Conservation (phyloP, 2,329 filamentous ascomycete genomes). For the Aspergillus pseudoterreus region DNA sequence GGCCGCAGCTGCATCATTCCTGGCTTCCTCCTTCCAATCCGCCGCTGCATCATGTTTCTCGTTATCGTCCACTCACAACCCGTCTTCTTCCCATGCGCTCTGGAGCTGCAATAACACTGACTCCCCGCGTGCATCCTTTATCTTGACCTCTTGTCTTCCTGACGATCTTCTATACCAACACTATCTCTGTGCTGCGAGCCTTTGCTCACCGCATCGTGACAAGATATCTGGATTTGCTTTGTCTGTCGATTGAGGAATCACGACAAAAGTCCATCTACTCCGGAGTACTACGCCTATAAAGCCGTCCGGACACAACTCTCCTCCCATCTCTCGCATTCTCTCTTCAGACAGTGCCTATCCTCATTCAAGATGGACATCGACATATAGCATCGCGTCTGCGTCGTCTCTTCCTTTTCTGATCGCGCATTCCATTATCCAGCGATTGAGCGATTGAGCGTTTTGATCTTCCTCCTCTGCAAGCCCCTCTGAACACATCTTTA, state of each 20-base stretch:
- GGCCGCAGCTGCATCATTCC: not conserved
- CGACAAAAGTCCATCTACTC: no score
- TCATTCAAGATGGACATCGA: conserved; percentile 29
- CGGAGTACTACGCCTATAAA: not conserved
- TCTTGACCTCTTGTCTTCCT: not conserved
- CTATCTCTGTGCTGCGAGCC: conserved; percentile 2
- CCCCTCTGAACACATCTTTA: not conserved
- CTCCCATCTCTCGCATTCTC: conserved; percentile 3
- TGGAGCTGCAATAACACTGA: conserved; percentile 14
- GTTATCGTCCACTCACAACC: conserved; percentile 18
- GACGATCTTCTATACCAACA: conserved; percentile 2
- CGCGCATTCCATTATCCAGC: conserved; percentile 8
- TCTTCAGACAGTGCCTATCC: conserved; percentile 18
- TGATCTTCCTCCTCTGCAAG: conserved; percentile 2
- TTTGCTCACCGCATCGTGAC: not conserved
- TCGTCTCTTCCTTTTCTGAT: conserved; percentile 10
- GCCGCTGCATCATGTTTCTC: conserved; percentile 6
- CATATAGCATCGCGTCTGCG: conserved; percentile 23
- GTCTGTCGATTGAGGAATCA: no score
- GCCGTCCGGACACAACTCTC: conserved; percentile 4
- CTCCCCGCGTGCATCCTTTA: conserved; percentile 11
- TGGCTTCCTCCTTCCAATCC: conserved; percentile 3
- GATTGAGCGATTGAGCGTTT: conserved; percentile 24
- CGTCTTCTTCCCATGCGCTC: conserved; percentile 18
- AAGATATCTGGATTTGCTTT: no score